These are phyloP conservation scores for Candida sanyaensis DNA, from an alignment of 1,139 yeast genomes.

Conservation along the genomic window DNA sequence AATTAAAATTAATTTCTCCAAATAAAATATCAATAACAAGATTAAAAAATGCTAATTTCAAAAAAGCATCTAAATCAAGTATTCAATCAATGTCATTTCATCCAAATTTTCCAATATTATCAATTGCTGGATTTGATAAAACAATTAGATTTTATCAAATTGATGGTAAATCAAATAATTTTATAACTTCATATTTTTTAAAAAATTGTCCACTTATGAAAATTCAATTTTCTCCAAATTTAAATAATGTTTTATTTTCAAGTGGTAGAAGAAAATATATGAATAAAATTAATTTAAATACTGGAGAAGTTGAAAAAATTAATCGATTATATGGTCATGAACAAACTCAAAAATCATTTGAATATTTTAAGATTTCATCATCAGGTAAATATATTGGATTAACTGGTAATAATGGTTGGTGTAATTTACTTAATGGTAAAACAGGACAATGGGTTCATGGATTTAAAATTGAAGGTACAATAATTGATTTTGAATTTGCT, in stretches of 20 bases:
- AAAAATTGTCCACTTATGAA: conserved; percentile 79
- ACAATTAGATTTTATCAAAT: conserved; percentile 85
- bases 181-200: conserved; percentile 80
- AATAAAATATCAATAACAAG: conserved; percentile 72
- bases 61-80: conserved; percentile 70
- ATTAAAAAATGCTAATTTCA: conserved; percentile 81
- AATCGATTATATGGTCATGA: conserved; percentile 93
- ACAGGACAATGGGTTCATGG: conserved; percentile 88
- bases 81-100: conserved; percentile 86
- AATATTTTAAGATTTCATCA: conserved; percentile 72
- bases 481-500: conserved; percentile 77
- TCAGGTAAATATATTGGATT: conserved; percentile 74
- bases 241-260: conserved; percentile 57
- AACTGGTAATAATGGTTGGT: conserved; percentile 88
- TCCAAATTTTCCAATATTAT: conserved; percentile 75
- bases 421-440: conserved; percentile 71
- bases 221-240: conserved; percentile 58
- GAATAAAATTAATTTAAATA: conserved; percentile 86
- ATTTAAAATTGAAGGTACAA: conserved; percentile 83
- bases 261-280: conserved; percentile 92
- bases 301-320: conserved; percentile 79
- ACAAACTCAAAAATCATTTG: conserved; percentile 82
- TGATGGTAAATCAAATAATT: conserved; percentile 83
- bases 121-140: conserved; percentile 92
- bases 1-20: conserved; percentile 66